Percentiles rank a stretch among this genome's conserved stretches.
Evolutionary conservation across 2,329 filamentous ascomycete genomes (phyloP).

Genomic region (Claviceps sp.): DNA sequence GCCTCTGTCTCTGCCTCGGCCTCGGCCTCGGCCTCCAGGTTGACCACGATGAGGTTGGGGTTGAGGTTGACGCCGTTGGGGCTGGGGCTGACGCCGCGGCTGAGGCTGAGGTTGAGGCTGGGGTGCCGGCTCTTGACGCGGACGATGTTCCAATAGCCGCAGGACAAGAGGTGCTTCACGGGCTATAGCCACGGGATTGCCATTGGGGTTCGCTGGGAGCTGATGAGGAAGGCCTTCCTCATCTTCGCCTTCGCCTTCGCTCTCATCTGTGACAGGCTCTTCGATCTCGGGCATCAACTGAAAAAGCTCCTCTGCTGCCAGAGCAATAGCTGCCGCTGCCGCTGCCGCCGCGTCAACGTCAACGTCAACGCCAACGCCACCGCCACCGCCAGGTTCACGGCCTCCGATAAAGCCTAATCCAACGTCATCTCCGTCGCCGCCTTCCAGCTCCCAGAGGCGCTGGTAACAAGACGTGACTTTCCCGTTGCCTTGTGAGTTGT

Average conservation of each 20-base stretch:
- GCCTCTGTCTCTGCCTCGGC: too few relatives aligned
- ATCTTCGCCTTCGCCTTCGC: slow-evolving; percentile 12
- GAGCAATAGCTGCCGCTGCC: neutral
- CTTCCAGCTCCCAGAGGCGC: slow-evolving; percentile 81
- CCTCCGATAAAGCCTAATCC: slow-evolving; percentile 32
- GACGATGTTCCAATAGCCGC: slow-evolving; percentile 32
- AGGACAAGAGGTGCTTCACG: slow-evolving; percentile 44
- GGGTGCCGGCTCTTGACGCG: slow-evolving; percentile 11
- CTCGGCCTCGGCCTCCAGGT: neutral
- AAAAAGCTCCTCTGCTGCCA: neutral
- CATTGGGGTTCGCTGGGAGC: slow-evolving; percentile 13
- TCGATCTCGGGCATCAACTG: slow-evolving; percentile 5
- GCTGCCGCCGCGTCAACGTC: neutral
- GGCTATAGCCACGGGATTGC: slow-evolving; percentile 30
- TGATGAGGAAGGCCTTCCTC: slow-evolving; percentile 12
- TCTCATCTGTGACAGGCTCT: slow-evolving; percentile 12
- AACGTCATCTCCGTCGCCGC: slow-evolving; percentile 53
- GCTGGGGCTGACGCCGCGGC: neutral
- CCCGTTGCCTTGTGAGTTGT: slow-evolving; percentile 50
- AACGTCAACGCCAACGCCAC: neutral
- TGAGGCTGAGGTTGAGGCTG: slow-evolving; percentile 1
- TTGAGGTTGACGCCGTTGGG: neutral
- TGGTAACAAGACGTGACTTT: slow-evolving; percentile 58
- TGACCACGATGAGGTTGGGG: neutral
- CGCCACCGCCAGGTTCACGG: slow-evolving; percentile 4